phyloP scores from a whole-genome alignment of 2,329 filamentous ascomycete genomes.

The Verticillium tricorpus region DNA sequence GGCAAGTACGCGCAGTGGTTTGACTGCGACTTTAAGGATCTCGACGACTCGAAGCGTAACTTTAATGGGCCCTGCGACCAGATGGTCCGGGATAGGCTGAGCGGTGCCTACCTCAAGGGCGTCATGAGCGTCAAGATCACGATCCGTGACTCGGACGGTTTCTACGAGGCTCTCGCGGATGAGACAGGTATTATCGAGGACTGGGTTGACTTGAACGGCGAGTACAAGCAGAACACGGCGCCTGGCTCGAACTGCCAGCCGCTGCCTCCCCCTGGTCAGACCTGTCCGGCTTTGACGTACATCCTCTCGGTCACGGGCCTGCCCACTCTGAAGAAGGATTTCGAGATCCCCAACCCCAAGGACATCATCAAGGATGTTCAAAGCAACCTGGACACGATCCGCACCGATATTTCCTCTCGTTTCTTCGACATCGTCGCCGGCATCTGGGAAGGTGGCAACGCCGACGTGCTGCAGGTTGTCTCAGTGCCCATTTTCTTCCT shows the following conservation, averaged over 20 bases:
- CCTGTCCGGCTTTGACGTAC: background rate
- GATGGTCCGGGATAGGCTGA: background rate
- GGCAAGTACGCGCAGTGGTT: background rate
- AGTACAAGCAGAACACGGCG: background rate
- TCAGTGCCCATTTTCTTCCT: slow-evolving; percentile 4
- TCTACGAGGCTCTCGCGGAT: background rate
- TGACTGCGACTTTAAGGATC: slow-evolving; percentile 1
- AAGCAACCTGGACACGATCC: background rate
- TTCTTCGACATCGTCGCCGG: slow-evolving; percentile 1
- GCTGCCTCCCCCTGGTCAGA: background rate
- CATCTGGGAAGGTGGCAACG: slow-evolving; percentile 3
- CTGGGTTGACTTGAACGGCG: background rate
- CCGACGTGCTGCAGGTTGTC: slow-evolving; percentile 1
- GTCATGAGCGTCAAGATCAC: background rate
- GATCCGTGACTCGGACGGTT: background rate
- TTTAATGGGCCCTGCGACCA: background rate
- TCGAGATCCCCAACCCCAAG: slow-evolving; percentile 5
- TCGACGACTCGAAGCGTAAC: background rate
- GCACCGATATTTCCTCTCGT: background rate
- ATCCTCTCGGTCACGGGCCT: background rate
- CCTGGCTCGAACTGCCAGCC: background rate
- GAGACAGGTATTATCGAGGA: slow-evolving; percentile 1
- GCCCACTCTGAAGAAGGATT: background rate
- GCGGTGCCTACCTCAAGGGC: background rate
- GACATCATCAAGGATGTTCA: slow-evolving; percentile 3